Base-by-base conservation (phyloP, 1,284 basidiomycete species). In the Omphalotus olearius region DNA sequence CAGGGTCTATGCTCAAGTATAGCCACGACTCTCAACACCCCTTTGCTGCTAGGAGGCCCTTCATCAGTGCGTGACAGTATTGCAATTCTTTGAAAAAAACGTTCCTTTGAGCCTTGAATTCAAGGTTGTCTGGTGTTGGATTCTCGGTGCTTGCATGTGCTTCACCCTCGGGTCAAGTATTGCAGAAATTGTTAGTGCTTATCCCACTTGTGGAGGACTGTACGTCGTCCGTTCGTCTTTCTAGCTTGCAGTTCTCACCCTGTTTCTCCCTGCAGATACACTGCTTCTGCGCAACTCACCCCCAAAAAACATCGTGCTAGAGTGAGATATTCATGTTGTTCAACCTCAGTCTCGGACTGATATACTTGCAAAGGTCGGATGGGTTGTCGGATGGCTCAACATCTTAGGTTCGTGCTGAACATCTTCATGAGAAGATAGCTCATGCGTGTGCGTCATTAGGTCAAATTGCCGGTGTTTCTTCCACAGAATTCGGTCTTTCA, bases 321-420 rank as follows among this genome's bases (percentile, higher is more conserved):
- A 61, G 81, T 79, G 59, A 41, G 36, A 10, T 20, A 39, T 36
- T 41, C 26, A 45, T 14, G 51, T 38, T 64, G 35, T 18, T 56
- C 43, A 35, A 51, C 16, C 37, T 39, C 17, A 44, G 39, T 50
- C 30, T 33, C 7, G 30, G 9, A 33, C 30, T 33, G 30, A 33
- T 13, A 13, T 33, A 13, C 30, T 33, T 33, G 30, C 30, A 26
- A 47, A 79, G 76, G 71, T 83, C 35, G 85, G 85, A 18, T 88
- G 85, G 85, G 69, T 91, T 14, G 88, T 88, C 42, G 91, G 91
- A 50, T 93, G 83, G 89, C 77, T 96, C 47, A 96, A 95, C 66
- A 82, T 93, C 42, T 82, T 95, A 10, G 92, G 91, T 73, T 61
- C 60, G 66, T 66, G n/a, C 59, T 61, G 52, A 56, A 61, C 23